Base-by-base conservation (phyloP, 78 protist species). In the Chrysochromulina tobinii region DNA sequence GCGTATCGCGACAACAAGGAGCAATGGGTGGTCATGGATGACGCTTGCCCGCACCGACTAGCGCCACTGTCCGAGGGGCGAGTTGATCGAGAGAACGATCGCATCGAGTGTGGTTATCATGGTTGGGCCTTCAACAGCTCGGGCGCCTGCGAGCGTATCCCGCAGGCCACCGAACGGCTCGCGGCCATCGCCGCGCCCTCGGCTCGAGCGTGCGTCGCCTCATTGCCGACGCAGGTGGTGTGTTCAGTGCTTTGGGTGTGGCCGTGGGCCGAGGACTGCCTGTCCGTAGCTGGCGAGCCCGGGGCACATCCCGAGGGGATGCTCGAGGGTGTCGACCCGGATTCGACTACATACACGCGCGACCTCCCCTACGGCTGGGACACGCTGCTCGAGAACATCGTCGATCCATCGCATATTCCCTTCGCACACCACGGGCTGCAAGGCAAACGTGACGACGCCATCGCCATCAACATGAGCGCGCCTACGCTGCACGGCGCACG, bases 1-100 rank as follows among this genome's bases (percentile, higher is more conserved):
- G 83, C 11, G 23, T 75, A 3, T 12, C 83, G 23, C 23, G 83
- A 75, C 57, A 50, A 50, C 21, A 14, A 4, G 1, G 83, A n/a
- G 12, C 58, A 75, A 15, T 75, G 83, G 83, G 58, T 54, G 12
- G 57, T 50, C 27, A 15, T 75, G 20, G 59, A 7, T 1, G 83
- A 75, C 57, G 83, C 83, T 7, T 75, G 83, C 83, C 83, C 83
- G 18, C 83, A 75, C 57, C 83, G 83, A 9, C 83, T 75, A 18
- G 83, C 83, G 58, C 83, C 83, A 57, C 83, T 75, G 23, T 50
- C 57, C 12, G 83, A 75, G 23, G 83, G 83, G 25, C 83, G 83
- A 1, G 50, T 75, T 23, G 83, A 75, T n/a, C 54, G 57, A 12
- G 8, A 7, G 12, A 3, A 12, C 58, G 23, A 50, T 57, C 58